phyloP scores from a whole-genome alignment of 345 rosid genomes.

The Linum lewisii region DNA sequence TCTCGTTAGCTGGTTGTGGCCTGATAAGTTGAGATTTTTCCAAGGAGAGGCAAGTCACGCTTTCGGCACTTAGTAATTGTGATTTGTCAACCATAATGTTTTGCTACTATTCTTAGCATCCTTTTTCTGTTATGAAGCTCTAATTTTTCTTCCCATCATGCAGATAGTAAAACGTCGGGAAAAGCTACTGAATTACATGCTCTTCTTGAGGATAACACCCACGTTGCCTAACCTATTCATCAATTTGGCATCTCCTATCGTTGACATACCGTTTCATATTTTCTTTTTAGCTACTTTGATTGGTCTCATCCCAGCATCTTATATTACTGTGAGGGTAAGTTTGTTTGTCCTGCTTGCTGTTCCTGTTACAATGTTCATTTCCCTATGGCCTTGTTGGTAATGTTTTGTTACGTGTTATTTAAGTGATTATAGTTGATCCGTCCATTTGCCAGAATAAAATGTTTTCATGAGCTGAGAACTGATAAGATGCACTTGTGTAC shows the following conservation, averaged over 20 bases:
- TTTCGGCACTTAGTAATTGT: too few relatives aligned
- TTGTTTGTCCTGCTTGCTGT: neutral
- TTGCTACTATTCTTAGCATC: too few relatives aligned
- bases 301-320: constrained; percentile 90
- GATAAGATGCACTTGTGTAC: too few relatives aligned
- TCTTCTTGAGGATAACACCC: constrained; percentile 92
- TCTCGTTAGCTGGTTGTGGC: constrained; percentile 87
- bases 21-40: constrained; percentile 86
- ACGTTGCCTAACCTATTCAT: constrained; percentile 94
- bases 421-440: too few relatives aligned
- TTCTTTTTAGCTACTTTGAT: constrained; percentile 85
- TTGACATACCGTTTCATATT: constrained; percentile 89
- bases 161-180: constrained; percentile 89
- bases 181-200: constrained; percentile 91
- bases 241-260: constrained; percentile 94
- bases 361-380: neutral
- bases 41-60: constrained; percentile 64
- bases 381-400: too few relatives aligned
- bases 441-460: too few relatives aligned
- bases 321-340: constrained; percentile 83
- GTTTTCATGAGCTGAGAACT: too few relatives aligned
- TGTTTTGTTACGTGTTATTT: too few relatives aligned
- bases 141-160: constrained; percentile 9
- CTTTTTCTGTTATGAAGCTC: neutral
- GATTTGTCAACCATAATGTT: too few relatives aligned